phyloP scores from a whole-genome alignment of 768 basidiomycete genomes.

The Candolleomyces efflorescens region DNA sequence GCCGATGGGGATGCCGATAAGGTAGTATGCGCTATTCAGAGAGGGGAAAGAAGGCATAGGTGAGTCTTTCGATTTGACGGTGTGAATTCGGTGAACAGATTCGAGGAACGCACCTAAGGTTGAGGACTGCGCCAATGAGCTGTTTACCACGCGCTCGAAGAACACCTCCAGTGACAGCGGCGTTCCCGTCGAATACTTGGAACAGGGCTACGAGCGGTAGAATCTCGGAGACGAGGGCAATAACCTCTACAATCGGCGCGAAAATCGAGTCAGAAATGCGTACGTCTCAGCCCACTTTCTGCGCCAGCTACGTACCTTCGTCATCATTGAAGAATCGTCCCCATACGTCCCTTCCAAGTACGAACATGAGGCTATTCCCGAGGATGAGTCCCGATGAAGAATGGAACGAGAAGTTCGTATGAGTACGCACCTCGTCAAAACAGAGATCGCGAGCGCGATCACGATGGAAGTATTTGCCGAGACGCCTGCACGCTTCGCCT shows the following conservation, averaged over 20 bases:
- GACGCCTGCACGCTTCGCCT: constrained; percentile 67
- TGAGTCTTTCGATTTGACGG: background rate
- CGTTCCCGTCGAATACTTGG: constrained; percentile 82
- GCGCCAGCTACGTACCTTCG: constrained; percentile 35
- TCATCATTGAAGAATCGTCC: constrained; percentile 72
- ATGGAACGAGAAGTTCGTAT: background rate
- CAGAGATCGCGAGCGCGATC: constrained; percentile 61
- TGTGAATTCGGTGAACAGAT: background rate
- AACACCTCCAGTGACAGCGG: constrained; percentile 68
- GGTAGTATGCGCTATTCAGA: constrained; percentile 62
- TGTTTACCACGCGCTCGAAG: constrained; percentile 83
- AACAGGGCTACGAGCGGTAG: constrained; percentile 74
- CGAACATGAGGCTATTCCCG: constrained; percentile 43
- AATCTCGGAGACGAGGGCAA: constrained; percentile 59
- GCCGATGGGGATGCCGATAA: constrained; percentile 80
- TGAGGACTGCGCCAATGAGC: constrained; percentile 73
- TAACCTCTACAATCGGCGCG: constrained; percentile 39
- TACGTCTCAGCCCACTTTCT: background rate
- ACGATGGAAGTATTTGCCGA: constrained; percentile 62
- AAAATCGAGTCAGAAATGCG: background rate
- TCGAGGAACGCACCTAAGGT: constrained; percentile 49
- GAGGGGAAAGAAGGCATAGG: background rate
- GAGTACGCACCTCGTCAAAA: constrained; percentile 53
- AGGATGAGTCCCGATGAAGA: constrained; percentile 1
- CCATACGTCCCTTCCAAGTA: constrained; percentile 63